Conservation (phyloP, 2,329 filamentous ascomycete genomes). For the Fusarium marasasianum region DNA sequence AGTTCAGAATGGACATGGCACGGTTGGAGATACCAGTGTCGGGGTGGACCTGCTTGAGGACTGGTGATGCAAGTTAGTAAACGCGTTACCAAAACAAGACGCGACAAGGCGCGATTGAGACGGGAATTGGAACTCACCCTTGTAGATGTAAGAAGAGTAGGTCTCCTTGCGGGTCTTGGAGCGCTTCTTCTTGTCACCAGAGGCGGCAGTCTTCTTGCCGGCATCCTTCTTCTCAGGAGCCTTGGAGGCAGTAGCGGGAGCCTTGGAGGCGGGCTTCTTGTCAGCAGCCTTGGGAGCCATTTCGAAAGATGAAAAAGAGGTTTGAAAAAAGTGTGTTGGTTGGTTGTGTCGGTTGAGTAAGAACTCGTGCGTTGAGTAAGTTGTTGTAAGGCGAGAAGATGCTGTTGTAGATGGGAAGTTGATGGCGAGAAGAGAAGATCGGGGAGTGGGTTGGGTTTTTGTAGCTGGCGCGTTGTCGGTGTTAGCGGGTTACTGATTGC, state of each 20-base stretch:
- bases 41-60: conserved; percentile 99
- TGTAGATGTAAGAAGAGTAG: conserved; percentile 99
- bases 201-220: conserved; percentile 98
- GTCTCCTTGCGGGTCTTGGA: conserved; percentile 99
- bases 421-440: conserved; percentile 58
- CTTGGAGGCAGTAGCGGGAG: conserved; percentile 77
- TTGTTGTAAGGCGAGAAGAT: conserved; percentile 45
- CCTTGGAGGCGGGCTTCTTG: conserved; percentile 99
- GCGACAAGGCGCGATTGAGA: conserved; percentile 12
- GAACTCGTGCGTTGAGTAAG: conserved; percentile 22
- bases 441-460: conserved; percentile 66
- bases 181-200: conserved; percentile 99
- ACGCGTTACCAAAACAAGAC: conserved; percentile 16
- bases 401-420: conserved; percentile 52
- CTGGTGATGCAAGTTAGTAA: conserved; percentile 58
- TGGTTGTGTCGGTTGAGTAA: conserved; percentile 22
- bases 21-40: conserved; percentile 99
- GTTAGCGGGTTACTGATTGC: conserved; percentile 68
- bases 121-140: conserved; percentile 71
- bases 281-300: conserved; percentile 98
- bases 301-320: conserved; percentile 46
- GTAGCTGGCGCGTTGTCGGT: conserved; percentile 66
- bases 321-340: conserved; percentile 7
- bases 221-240: conserved; percentile 97
- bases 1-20: conserved; percentile 99